Evolutionary conservation across 1,139 yeast genomes (phyloP).

Genomic region (Arxiozyma telluris): DNA sequence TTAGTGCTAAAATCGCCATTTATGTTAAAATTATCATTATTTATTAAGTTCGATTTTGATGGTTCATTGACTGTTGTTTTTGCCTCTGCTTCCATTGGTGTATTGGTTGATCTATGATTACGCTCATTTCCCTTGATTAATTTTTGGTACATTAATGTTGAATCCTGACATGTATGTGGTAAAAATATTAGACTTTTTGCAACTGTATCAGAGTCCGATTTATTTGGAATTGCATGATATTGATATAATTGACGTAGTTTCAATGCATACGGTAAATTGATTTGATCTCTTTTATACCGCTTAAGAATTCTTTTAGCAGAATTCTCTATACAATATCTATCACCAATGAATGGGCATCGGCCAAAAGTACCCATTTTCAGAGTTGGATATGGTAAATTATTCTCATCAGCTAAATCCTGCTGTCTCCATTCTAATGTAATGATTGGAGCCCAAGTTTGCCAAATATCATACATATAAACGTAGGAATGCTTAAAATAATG

Average conservation of each 20-base stretch:
- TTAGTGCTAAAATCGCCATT: not conserved
- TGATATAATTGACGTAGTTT: constrained; percentile 27
- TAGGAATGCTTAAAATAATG: constrained; percentile 73
- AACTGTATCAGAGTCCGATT: constrained; percentile 2
- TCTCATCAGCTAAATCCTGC: constrained; percentile 25
- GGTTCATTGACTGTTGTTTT: not conserved
- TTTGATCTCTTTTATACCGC: constrained; percentile 26
- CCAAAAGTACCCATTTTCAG: constrained; percentile 49
- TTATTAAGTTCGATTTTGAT: not conserved
- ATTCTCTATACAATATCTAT: constrained; percentile 29
- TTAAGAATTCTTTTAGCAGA: constrained; percentile 25
- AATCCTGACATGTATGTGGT: constrained; percentile 21
- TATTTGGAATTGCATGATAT: constrained; percentile 20
- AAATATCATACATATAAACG: constrained; percentile 71
- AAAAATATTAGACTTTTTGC: constrained; percentile 12
- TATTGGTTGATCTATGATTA: not conserved
- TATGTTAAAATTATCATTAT: not conserved
- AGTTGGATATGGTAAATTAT: constrained; percentile 36
- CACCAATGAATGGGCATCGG: constrained; percentile 61
- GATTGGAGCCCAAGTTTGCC: constrained; percentile 73
- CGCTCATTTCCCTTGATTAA: constrained; percentile 4
- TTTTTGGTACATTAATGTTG: constrained; percentile 14
- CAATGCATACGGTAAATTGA: constrained; percentile 27
- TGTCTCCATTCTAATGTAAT: constrained; percentile 71
- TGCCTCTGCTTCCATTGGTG: not conserved